Base-by-base conservation (phyloP, 805 yeast genomes). In the Wickerhamomyces rabaulensis region DNA sequence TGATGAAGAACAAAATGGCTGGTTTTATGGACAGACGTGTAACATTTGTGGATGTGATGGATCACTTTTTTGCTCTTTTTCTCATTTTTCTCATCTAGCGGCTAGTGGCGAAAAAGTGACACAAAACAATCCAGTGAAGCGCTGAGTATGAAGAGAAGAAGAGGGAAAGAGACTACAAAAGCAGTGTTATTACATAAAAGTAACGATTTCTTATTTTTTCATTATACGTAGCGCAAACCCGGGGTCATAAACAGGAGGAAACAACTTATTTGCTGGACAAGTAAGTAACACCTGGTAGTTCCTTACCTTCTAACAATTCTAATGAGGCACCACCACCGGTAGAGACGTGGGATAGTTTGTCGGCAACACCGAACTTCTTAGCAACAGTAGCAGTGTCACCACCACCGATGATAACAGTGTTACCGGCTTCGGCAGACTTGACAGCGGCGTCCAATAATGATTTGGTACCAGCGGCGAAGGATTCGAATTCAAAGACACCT, bases 281-380 rank as follows among this genome's bases (percentile, higher is more conserved):
- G 74, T 91, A 95, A 65, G 78, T 82, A 61, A 94, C 98, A 82
- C 99, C 99, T 64, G 99, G 99, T 64, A 94, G 81, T 62, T 79
- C 94, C 83, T 94, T 94, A 76, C 99, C 99, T 79, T 94, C 99
- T 68, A 94, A 83, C 68, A 94, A 84, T 77, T 94, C 99, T 69
- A 94, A 82, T 54, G 98, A 92, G 60, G 99, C 99, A 80, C 99
- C 99, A 76, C 99, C 99, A 76, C 99, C 99, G 55, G 99, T 94
- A 60, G 98, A 92, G 59, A 94, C 97, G 74, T 94, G 99, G 45
- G 97, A 89, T 65, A 94, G 81, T 79, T 94, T 88, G 69, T 88
- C 96, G 62, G 88, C 91, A 57, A 84, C 97, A 69, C 97, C 97
- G 75, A 76, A 94, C 80, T 94, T 94, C 89, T 92, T 92, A 66